These are phyloP conservation scores for Ormosia semicastrata DNA, from an alignment of 306 rosid genomes.

Conservation along the genomic window DNA sequence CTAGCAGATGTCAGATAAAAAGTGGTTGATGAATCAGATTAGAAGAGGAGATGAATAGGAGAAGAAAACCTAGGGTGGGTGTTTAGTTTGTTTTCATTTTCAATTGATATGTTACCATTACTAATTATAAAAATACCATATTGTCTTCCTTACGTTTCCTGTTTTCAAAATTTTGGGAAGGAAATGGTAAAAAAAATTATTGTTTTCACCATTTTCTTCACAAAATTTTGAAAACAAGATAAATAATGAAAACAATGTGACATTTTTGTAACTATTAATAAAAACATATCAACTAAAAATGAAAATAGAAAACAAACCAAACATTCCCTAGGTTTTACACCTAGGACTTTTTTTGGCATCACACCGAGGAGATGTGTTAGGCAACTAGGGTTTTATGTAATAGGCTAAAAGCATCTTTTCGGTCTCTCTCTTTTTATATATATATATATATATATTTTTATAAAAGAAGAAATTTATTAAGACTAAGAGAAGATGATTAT, in stretches of 20 bases:
- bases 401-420: neutral
- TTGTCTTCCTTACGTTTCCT: neutral
- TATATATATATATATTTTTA: too few species aligned
- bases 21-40: neutral
- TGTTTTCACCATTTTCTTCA: neutral
- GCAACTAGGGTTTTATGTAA: neutral
- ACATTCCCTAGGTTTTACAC: too few species aligned
- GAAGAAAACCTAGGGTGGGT: neutral
- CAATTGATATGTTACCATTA: too few species aligned
- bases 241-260: too few species aligned
- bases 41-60: neutral
- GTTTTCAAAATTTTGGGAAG: too few species aligned
- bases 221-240: neutral
- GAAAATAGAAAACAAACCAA: neutral
- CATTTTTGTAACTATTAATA: neutral
- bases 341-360: too few species aligned
- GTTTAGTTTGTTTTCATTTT: neutral
- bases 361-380: neutral
- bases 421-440: too few species aligned
- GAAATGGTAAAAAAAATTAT: too few species aligned
- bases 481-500: too few species aligned
- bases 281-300: neutral
- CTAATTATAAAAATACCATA: neutral
- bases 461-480: too few species aligned
- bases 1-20: neutral